These are phyloP conservation scores for Chalara sp. DNA, from an alignment of 2,329 filamentous ascomycete genomes.

Conservation along the genomic window DNA sequence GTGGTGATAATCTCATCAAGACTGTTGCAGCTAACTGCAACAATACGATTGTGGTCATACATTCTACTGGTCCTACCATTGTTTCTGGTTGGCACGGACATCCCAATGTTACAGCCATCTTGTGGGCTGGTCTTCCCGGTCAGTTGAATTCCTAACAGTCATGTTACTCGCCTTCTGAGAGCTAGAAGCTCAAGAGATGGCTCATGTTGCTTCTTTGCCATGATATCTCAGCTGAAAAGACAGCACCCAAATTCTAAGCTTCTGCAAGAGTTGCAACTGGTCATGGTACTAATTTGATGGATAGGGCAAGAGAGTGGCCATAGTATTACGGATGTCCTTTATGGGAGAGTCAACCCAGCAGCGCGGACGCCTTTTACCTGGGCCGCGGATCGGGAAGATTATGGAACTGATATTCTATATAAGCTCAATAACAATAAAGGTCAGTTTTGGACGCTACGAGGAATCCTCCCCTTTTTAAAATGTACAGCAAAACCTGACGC, in stretches of 20 bases:
- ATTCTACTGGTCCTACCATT: constrained; percentile 75
- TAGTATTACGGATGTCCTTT: constrained; percentile 74
- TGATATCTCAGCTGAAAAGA: too few relatives aligned
- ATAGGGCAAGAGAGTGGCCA: constrained; percentile 67
- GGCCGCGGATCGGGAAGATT: constrained; percentile 47
- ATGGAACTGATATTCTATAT: constrained; percentile 37
- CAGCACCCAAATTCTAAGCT: too few relatives aligned
- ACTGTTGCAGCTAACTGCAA: constrained; percentile 71
- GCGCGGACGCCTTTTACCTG: constrained; percentile 78
- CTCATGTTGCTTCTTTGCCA: too few relatives aligned
- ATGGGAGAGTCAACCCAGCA: constrained; percentile 70
- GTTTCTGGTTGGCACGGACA: constrained; percentile 68
- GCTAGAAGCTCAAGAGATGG: too few relatives aligned
- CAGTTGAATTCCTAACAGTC: too few relatives aligned
- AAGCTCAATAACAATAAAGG: constrained; percentile 59
- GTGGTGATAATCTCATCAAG: constrained; percentile 73
- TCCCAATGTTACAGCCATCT: constrained; percentile 74
- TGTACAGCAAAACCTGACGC: too few relatives aligned
- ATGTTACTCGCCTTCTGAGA: too few relatives aligned
- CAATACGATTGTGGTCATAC: constrained; percentile 90
- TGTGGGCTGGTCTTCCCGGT: constrained; percentile 77
- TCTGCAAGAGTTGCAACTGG: too few relatives aligned
- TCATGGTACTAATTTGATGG: too few relatives aligned
- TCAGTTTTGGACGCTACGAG: too few relatives aligned
- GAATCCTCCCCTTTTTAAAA: too few relatives aligned